Conservation (phyloP, 2,329 filamentous ascomycete genomes). For the Verticillium zaregamsianum region DNA sequence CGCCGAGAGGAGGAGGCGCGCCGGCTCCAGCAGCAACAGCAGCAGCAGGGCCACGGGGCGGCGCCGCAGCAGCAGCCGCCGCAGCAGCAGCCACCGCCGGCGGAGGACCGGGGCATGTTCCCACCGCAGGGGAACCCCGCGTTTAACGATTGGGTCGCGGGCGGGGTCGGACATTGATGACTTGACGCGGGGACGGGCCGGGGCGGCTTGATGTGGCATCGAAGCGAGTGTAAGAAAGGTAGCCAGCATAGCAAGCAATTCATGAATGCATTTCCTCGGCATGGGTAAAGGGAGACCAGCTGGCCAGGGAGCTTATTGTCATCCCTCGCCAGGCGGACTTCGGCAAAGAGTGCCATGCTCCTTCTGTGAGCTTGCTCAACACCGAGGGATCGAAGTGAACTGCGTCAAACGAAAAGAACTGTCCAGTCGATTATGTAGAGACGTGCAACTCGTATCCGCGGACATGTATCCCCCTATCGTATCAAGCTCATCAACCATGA, state of each 20-base stretch:
- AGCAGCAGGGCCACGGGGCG: slow-evolving; percentile 10
- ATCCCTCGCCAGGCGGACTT: too few species aligned
- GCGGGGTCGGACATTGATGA: slow-evolving; percentile 57
- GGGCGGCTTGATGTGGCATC: background rate
- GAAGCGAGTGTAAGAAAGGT: background rate
- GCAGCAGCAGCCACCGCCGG: slow-evolving; percentile 27
- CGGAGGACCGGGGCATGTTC: slow-evolving; percentile 23
- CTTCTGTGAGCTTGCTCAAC: too few species aligned
- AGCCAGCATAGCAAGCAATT: background rate
- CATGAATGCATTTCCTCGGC: background rate
- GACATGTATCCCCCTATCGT: background rate
- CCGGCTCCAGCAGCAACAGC: slow-evolving; percentile 18
- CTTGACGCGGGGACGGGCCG: background rate
- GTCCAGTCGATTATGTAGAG: background rate
- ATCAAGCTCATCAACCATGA: background rate
- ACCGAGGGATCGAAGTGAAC: background rate
- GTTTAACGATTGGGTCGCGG: slow-evolving; percentile 59
- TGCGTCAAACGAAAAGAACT: background rate
- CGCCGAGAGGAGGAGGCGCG: slow-evolving; percentile 34
- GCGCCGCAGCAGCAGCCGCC: slow-evolving; percentile 2
- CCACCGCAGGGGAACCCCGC: slow-evolving; percentile 62
- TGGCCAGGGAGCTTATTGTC: too few species aligned
- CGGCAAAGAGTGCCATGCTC: too few species aligned
- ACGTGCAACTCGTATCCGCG: background rate
- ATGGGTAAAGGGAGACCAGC: too few species aligned